A percentile compares a stretch with the other conserved stretches of the same genome.
Conservation (phyloP, 352 stramenopile genomes). For the Pythium utonaiense region DNA sequence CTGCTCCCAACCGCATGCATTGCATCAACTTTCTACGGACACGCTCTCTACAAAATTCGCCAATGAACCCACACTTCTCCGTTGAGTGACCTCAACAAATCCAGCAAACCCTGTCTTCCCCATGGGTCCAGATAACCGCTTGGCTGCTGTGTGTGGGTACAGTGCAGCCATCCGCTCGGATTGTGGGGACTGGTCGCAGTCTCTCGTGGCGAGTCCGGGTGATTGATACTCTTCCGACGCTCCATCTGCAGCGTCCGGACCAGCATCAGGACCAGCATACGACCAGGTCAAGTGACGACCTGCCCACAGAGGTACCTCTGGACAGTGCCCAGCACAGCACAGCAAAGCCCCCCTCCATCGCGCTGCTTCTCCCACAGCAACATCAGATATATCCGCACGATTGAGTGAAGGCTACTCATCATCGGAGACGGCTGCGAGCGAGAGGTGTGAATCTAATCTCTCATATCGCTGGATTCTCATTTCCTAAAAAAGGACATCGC, state of each 20-base stretch:
- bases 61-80: neutral
- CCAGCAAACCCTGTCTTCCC: neutral
- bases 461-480: neutral
- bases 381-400: too few species aligned
- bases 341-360: neutral
- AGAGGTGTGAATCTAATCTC: neutral
- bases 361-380: neutral
- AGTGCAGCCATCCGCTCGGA: neutral
- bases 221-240: neutral
- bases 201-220: neutral
- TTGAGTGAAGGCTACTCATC: too few species aligned
- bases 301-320: neutral
- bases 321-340: neutral
- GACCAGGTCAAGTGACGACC: neutral
- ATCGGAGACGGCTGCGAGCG: too few species aligned
- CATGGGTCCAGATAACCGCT: neutral
- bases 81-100: neutral
- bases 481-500: neutral
- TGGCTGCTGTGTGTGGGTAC: neutral
- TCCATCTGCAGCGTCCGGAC: neutral
- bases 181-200: neutral
- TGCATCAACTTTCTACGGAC: too few species aligned
- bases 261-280: neutral
- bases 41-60: neutral
- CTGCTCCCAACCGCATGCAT: too few species aligned